Evolutionary conservation across 148 eudicot genomes (phyloP).

Genomic region (Suaeda aralocaspica): DNA sequence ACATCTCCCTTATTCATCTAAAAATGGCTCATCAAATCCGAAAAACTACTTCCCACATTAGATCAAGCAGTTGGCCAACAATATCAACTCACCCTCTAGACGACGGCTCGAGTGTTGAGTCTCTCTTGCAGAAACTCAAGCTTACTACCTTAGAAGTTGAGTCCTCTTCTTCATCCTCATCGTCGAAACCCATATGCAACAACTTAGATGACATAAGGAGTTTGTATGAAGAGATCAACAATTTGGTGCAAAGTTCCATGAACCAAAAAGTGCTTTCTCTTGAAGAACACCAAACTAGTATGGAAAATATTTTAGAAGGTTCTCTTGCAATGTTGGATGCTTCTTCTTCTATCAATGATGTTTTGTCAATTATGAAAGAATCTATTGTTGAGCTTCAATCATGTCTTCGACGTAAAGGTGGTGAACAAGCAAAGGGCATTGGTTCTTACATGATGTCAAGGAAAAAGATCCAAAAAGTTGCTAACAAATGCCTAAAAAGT

Average conservation of each 20-base stretch:
- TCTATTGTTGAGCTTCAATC: conserved; percentile 25
- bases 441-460: conserved; percentile 25
- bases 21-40: conserved; percentile 10
- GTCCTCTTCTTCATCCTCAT: conserved; percentile 3
- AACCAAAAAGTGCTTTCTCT: conserved; percentile 23
- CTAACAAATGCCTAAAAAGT: conserved; percentile 17
- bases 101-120: conserved; percentile 17
- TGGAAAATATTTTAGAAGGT: conserved; percentile 28
- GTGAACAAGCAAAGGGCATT: not conserved
- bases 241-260: conserved; percentile 1
- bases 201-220: conserved; percentile 2
- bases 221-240: conserved; percentile 15
- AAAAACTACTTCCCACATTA: conserved; percentile 22
- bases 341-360: conserved; percentile 24
- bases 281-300: conserved; percentile 5
- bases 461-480: conserved; percentile 25
- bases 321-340: conserved; percentile 30
- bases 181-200: conserved; percentile 10
- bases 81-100: conserved; percentile 11
- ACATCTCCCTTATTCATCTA: too few species aligned
- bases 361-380: conserved; percentile 23
- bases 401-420: conserved; percentile 25
- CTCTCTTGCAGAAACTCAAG: conserved; percentile 12
- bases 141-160: not conserved
- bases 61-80: conserved; percentile 26